Percentiles rank a stretch among this genome's conserved stretches.
Conservation (phyloP, 331 rosid genomes). For the Phaseolus coccineus region DNA sequence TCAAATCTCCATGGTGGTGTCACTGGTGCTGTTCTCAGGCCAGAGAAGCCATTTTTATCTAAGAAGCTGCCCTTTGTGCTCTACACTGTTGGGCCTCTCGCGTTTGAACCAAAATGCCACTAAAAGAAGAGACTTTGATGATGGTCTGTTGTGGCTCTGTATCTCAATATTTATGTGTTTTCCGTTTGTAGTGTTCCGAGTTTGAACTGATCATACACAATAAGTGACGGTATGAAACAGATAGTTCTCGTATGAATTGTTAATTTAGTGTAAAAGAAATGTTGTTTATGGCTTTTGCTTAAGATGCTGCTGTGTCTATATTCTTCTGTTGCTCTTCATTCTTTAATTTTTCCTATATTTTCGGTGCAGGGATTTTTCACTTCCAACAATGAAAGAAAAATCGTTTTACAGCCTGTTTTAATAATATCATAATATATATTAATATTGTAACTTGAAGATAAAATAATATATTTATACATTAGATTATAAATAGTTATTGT, state of each 20-base stretch:
- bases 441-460: too few species aligned
- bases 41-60: constrained; percentile 55
- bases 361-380: too few species aligned
- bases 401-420: too few species aligned
- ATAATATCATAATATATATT: too few species aligned
- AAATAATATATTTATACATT: too few species aligned
- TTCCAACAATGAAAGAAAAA: too few species aligned
- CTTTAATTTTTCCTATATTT: too few species aligned
- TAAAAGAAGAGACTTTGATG: not conserved
- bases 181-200: constrained; percentile 20
- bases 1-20: constrained; percentile 68
- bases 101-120: constrained; percentile 73
- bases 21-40: constrained; percentile 58
- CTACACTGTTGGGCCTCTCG: constrained; percentile 77
- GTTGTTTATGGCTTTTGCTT: constrained; percentile 8
- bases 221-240: constrained; percentile 29
- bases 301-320: not conserved
- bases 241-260: constrained; percentile 21
- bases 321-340: not conserved
- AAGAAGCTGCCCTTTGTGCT: constrained; percentile 60
- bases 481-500: too few species aligned
- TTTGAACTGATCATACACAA: constrained; percentile 39
- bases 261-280: not conserved
- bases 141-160: not conserved
- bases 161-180: constrained; percentile 33